Evolutionary conservation across 2,329 filamentous ascomycete species (phyloP).

Genomic region (Epichloe gansuensis): DNA sequence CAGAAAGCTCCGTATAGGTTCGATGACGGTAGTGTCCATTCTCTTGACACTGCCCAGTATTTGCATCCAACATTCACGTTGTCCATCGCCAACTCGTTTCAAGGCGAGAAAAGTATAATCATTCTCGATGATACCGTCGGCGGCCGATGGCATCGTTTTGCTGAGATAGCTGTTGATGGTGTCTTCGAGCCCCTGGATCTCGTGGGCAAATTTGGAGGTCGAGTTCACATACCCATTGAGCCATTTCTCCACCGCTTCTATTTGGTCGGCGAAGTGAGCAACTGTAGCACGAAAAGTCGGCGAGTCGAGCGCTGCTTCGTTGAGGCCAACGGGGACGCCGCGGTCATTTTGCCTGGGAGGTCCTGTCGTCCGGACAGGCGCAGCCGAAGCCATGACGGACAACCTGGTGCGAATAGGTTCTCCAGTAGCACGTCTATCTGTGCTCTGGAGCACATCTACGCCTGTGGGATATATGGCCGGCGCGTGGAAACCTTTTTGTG

Average conservation of each 20-base stretch:
- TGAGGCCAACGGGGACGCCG: conserved; percentile 64
- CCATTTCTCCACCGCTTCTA: conserved; percentile 87
- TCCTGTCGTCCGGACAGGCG: conserved; percentile 1
- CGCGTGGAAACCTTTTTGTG: background rate
- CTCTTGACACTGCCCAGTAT: conserved; percentile 62
- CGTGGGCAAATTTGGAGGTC: conserved; percentile 42
- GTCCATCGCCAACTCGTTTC: conserved; percentile 71
- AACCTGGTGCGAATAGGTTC: background rate
- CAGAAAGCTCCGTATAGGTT: conserved; percentile 72
- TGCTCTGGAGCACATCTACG: background rate
- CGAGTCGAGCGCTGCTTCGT: conserved; percentile 92
- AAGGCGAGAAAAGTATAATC: conserved; percentile 87
- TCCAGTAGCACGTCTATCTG: conserved; percentile 2
- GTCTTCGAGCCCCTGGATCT: conserved; percentile 63
- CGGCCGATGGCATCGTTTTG: conserved; percentile 62
- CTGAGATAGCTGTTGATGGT: conserved; percentile 65
- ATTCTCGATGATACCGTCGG: conserved; percentile 80
- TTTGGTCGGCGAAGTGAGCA: conserved; percentile 78
- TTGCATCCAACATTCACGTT: conserved; percentile 76
- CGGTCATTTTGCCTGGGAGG: conserved; percentile 16
- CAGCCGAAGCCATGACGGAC: conserved; percentile 11
- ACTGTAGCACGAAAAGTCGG: conserved; percentile 86
- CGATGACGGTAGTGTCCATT: conserved; percentile 63
- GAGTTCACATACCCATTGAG: conserved; percentile 50
- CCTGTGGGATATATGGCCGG: background rate